phyloP scores from a whole-genome alignment of 2,329 filamentous ascomycete genomes.

The Cladosporium halotolerans region DNA sequence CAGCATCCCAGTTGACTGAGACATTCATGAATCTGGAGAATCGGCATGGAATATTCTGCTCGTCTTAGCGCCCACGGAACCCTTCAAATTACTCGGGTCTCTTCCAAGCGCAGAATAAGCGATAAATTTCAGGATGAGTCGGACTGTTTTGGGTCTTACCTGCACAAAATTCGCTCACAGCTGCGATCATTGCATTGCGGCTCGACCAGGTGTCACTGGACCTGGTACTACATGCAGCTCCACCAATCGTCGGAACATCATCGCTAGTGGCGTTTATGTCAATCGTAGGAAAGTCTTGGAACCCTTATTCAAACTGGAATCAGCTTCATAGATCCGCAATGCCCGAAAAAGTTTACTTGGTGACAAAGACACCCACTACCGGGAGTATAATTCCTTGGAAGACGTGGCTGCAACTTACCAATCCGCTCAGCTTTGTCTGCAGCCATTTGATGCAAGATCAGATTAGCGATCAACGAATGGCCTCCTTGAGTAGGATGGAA shows the following conservation, averaged over 20 bases:
- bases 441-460: slow-evolving; percentile 10
- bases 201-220: slow-evolving; percentile 5
- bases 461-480: slow-evolving; percentile 9
- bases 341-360: too few relatives aligned
- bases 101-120: neutral
- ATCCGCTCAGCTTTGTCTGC: neutral
- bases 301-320: neutral
- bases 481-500: slow-evolving; percentile 12
- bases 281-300: neutral
- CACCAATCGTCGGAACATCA: neutral
- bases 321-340: neutral
- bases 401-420: neutral
- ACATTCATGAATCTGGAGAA: slow-evolving; percentile 7
- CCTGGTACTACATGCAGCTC: slow-evolving; percentile 4
- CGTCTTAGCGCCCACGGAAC: neutral
- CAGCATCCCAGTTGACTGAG: slow-evolving; percentile 5
- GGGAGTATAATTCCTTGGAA: too few relatives aligned
- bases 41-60: neutral
- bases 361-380: too few relatives aligned
- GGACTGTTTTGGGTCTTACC: neutral
- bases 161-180: slow-evolving; percentile 5
- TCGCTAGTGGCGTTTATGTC: neutral
- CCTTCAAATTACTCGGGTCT: slow-evolving; percentile 3
- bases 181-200: slow-evolving; percentile 7
- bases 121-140: neutral